phyloP scores from a whole-genome alignment of 805 yeast species.

The Metschnikowia drakensbergensis region DNA sequence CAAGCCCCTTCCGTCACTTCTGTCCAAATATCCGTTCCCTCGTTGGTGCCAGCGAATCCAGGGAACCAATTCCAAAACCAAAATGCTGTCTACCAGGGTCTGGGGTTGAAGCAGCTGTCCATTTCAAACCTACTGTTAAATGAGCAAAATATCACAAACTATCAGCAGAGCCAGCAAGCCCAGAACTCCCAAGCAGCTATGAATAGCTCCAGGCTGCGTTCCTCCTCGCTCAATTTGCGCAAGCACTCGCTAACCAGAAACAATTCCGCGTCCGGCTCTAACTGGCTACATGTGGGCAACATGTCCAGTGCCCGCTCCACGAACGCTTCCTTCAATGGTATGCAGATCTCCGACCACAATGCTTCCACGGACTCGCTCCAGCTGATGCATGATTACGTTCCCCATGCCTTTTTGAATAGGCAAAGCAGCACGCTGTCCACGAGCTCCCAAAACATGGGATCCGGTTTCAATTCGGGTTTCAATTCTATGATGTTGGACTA shows the following conservation, averaged over 20 bases:
- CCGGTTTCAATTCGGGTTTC: conserved; percentile 16
- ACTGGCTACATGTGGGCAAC: conserved; percentile 45
- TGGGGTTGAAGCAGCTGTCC: conserved; percentile 33
- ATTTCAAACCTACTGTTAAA: conserved; percentile 40
- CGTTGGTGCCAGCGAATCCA: conserved; percentile 4
- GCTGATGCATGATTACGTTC: conserved; percentile 43
- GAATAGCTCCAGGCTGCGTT: conserved; percentile 28
- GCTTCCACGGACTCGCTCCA: conserved; percentile 40
- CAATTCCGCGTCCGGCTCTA: conserved; percentile 32
- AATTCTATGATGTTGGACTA: conserved; percentile 40
- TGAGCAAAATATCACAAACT: conserved; percentile 35
- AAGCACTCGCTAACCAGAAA: conserved; percentile 44
- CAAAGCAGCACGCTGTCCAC: conserved; percentile 21
- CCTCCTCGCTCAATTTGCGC: conserved; percentile 36
- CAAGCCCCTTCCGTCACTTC: conserved; percentile 10
- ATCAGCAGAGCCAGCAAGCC: conserved; percentile 18
- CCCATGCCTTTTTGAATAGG: conserved; percentile 36
- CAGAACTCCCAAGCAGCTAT: conserved; percentile 12
- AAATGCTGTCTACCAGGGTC: conserved; percentile 16
- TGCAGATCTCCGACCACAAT: conserved; percentile 20
- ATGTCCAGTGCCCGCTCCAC: conserved; percentile 24
- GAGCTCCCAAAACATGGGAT: conserved; percentile 12
- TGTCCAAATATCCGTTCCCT: conserved; percentile 13
- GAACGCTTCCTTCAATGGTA: conserved; percentile 21
- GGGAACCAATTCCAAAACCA: neutral